Base-by-base conservation (phyloP, 257 asterid species). In the Solanum megistacrolobum region DNA sequence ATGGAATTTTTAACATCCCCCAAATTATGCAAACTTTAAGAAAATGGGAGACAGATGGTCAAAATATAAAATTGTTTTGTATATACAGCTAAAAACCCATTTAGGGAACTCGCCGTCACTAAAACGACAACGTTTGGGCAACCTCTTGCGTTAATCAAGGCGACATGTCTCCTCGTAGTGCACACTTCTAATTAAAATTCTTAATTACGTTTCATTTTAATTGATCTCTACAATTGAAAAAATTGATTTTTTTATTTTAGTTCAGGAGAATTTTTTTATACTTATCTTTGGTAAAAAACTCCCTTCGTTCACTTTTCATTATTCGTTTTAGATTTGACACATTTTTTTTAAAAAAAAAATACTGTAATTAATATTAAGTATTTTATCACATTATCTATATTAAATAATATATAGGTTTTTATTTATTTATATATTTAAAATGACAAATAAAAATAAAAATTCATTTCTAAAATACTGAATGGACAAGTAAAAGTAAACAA, bases 141-240 rank as follows among this genome's bases (percentile, higher is more conserved):
- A 86, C 86, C 25, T 38, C 87, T 76, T 84, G 87, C 91, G 89
- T 29, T 87, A 89, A 89, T 89, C 89, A 87, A 89, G 91, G 91
- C 87, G 89, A 89, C 88, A 84, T 84, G 89, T 87, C 38, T 48
- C 88, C 69, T 36, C 76, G 72, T 55, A 25, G 31, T 83, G 8
- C 35, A 20, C 86, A 75, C 88, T 65, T 76, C 66, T 25, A 39
- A n/a, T 76, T 39, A 76, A 74, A 43, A 25, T n/a, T 75, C 55
- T 75, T 36, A 36, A 75, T 74, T 72, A 72, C 12, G 60, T 48
- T 48, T 14, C 21, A 48, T 48, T 48, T 48, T 48, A 48, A 13
- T 48, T 48, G 21, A 14, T 48, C 60, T 2, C 8, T 48, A 2
- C 21, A 14, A 46, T 46, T 1, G 0, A 46, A 46, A 48, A 48